Evolutionary conservation across 306 rosid genomes (phyloP).

Genomic region (Malus asiatica): DNA sequence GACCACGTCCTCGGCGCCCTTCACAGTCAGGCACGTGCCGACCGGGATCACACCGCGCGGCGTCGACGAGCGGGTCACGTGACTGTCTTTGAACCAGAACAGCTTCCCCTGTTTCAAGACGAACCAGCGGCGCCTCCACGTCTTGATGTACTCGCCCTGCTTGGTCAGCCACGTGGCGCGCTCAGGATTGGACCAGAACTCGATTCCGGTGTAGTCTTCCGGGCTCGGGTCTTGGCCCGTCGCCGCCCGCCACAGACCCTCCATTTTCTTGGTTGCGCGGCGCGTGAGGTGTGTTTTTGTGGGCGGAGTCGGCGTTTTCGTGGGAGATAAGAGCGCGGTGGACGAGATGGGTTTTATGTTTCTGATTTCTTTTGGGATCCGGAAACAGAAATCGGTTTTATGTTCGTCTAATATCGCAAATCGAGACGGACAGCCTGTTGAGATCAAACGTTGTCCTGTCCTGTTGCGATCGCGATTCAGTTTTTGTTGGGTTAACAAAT

Average conservation of each 20-base stretch:
- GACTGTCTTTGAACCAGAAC: constrained; percentile 46
- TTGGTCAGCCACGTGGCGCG: constrained; percentile 55
- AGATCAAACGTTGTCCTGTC: neutral
- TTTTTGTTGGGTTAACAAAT: too few relatives aligned
- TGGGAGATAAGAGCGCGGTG: neutral
- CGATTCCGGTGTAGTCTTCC: constrained; percentile 51
- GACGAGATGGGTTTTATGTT: neutral
- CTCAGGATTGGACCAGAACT: constrained; percentile 63
- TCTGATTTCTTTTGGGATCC: neutral
- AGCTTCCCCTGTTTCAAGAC: constrained; percentile 59
- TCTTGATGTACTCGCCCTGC: constrained; percentile 65
- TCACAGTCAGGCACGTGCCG: constrained; percentile 52
- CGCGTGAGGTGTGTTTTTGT: neutral
- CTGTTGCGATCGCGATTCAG: neutral
- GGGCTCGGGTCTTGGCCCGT: constrained; percentile 69
- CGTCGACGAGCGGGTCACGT: constrained; percentile 27
- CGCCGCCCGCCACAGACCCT: constrained; percentile 62
- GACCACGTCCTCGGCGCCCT: constrained; percentile 64
- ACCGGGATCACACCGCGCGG: constrained; percentile 68
- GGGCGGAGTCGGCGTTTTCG: neutral
- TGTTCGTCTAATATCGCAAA: neutral
- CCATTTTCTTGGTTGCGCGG: constrained; percentile 27
- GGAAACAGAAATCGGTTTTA: neutral
- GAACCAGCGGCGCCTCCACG: constrained; percentile 81
- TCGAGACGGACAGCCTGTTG: neutral